These are phyloP conservation scores for Symbiodinium pilosum DNA, from an alignment of 73 alveolate genomes.

Conservation along the genomic window DNA sequence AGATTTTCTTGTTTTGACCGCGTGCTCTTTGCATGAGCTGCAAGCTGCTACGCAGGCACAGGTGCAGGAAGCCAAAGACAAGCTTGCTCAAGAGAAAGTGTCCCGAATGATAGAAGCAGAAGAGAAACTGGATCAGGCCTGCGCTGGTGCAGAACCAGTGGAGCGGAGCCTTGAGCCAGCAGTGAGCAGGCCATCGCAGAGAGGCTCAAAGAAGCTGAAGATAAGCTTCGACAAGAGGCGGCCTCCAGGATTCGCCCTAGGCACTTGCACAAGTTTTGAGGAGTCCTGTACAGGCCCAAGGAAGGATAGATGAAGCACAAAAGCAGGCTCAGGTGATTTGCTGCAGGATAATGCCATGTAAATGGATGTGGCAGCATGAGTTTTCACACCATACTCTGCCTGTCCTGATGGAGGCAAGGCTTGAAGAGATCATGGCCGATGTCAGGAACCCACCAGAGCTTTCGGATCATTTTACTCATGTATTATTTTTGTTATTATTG, in stretches of 20 bases:
- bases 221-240: constrained; percentile 56
- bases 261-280: background rate
- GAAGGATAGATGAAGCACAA: background rate
- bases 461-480: background rate
- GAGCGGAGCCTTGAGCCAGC: background rate
- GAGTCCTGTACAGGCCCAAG: background rate
- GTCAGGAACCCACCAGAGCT: background rate
- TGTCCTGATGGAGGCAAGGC: constrained; percentile 4
- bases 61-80: background rate
- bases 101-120: constrained; percentile 52
- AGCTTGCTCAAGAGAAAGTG: background rate
- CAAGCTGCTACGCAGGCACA: background rate
- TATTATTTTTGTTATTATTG: background rate
- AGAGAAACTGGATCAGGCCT: constrained; percentile 46
- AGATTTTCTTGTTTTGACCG: too few species aligned
- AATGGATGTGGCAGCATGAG: too few species aligned
- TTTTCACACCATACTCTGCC: too few species aligned
- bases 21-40: background rate
- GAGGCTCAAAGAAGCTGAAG: constrained; percentile 35
- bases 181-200: constrained; percentile 42
- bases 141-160: background rate
- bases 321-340: constrained; percentile 9
- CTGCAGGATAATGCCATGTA: too few species aligned
- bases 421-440: constrained; percentile 26
- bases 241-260: background rate